Evolutionary conservation across 345 rosid genomes (phyloP), one percentile per base, ranked within the genome.

Genomic region (Brassica cretica): DNA sequence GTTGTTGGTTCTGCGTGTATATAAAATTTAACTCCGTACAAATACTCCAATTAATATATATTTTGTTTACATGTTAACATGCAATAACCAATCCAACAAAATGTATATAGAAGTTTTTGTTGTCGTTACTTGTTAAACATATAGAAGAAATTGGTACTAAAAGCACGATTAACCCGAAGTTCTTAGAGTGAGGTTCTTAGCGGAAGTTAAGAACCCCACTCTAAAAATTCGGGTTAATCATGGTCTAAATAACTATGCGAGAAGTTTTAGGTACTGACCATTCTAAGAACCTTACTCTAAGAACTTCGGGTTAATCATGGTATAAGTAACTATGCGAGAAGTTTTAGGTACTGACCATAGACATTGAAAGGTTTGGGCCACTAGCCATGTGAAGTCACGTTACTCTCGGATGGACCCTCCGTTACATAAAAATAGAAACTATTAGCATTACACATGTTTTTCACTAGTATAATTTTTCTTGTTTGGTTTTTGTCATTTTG

Each of bases 331-430:
- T 65, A 9, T 9, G 68, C 35, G 51, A 35, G 51, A 35, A 35
- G 49, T 35, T 65, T 35, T 55, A 59, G 63, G 64, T 59, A 59
- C 2, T 21, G 56, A 71, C 72, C 16, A 29, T 78, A 56, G 55
- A 55, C 66, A 29, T 21, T 37, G 24, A 29, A 56, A 37, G 24
- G 19, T 66, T 72, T 72, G 46, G 56, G 73, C 68, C 81, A 78
- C 72, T 64, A 35, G 68, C 68, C 81, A 78, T 78, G 77, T 78
- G 81, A 72, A 78, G 68, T 78, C 81, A 72, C 77, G 72, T 72
- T 59, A 66, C 51, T 21, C 66, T 58, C 10, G 41, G 68, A 78
- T 78, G 77, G 77, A 72, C 81, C 77, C 75, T 78, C 72, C 1
- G 1, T 44, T 66, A 66, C 72, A 44, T 44, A 19, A 21, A 78